Evolutionary conservation across 2,329 filamentous ascomycete genomes (phyloP).

Genomic region (Pestalotiopsis sp.): DNA sequence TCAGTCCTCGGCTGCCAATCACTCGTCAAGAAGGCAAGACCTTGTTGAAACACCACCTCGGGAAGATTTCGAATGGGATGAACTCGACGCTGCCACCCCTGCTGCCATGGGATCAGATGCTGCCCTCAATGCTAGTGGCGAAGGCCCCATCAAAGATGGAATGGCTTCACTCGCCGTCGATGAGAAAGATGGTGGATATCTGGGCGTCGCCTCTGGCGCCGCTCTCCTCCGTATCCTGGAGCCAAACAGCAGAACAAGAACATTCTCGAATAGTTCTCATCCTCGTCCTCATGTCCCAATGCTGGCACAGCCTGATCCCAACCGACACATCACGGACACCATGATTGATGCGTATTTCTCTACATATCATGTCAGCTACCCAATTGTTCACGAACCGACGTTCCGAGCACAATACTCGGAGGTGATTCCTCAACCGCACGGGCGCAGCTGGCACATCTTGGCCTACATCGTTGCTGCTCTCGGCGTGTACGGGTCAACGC

Average conservation of each 20-base stretch:
- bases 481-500: slow-evolving; percentile 16
- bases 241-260: slow-evolving; percentile 24
- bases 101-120: slow-evolving; percentile 24
- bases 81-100: slow-evolving; percentile 31
- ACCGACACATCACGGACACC: slow-evolving; percentile 11
- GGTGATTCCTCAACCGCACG: slow-evolving; percentile 19
- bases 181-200: slow-evolving; percentile 43
- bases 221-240: slow-evolving; percentile 43
- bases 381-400: slow-evolving; percentile 39
- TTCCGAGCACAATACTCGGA: slow-evolving; percentile 21
- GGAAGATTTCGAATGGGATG: slow-evolving; percentile 41
- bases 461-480: slow-evolving; percentile 20
- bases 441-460: slow-evolving; percentile 20
- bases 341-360: slow-evolving; percentile 43
- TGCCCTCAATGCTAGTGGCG: slow-evolving; percentile 21
- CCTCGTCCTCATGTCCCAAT: not conserved
- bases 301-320: slow-evolving; percentile 8
- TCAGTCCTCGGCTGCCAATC: not conserved
- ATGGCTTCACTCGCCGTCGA: slow-evolving; percentile 39
- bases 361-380: slow-evolving; percentile 45
- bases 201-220: slow-evolving; percentile 47
- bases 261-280: slow-evolving; percentile 5
- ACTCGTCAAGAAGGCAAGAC: not conserved
- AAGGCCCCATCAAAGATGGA: slow-evolving; percentile 36
- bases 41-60: slow-evolving; percentile 35